Evolutionary conservation across 352 stramenopile species (phyloP).

Genomic region (Peronospora belbahrii): DNA sequence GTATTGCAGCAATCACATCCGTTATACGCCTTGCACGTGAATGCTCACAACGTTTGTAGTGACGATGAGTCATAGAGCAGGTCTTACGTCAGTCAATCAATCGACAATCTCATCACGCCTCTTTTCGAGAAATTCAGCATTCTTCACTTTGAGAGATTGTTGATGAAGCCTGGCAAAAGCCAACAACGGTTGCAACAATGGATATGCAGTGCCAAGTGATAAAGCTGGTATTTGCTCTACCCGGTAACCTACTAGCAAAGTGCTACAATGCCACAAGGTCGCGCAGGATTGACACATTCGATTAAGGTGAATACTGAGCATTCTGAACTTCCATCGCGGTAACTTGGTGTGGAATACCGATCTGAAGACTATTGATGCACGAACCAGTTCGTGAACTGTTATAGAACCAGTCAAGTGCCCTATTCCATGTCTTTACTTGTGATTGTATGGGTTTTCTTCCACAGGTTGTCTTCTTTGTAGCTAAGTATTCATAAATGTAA

Average conservation of each 20-base stretch:
- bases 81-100: too few relatives aligned
- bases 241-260: slow-evolving; percentile 86
- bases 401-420: too few relatives aligned
- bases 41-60: slow-evolving; percentile 46
- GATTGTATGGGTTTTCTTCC: too few relatives aligned
- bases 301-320: slow-evolving; percentile 84
- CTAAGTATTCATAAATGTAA: too few relatives aligned
- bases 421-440: too few relatives aligned
- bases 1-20: slow-evolving; percentile 43
- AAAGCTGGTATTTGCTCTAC: slow-evolving; percentile 92
- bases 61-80: too few relatives aligned
- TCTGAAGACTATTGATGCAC: too few relatives aligned
- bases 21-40: slow-evolving; percentile 27
- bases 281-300: slow-evolving; percentile 50
- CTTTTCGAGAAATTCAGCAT: slow-evolving; percentile 79
- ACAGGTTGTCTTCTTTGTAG: too few relatives aligned
- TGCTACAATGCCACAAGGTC: slow-evolving; percentile 44
- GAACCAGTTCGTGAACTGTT: too few relatives aligned
- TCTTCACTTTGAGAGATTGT: slow-evolving; percentile 92
- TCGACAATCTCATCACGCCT: slow-evolving; percentile 92
- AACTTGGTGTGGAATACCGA: slow-evolving; percentile 47
- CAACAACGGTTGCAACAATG: slow-evolving; percentile 93
- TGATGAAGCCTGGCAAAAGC: slow-evolving; percentile 98
- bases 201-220: slow-evolving; percentile 30
- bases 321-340: slow-evolving; percentile 94